Base-by-base conservation (phyloP, 2,329 filamentous ascomycete species). In the Xylariaceae sp. region DNA sequence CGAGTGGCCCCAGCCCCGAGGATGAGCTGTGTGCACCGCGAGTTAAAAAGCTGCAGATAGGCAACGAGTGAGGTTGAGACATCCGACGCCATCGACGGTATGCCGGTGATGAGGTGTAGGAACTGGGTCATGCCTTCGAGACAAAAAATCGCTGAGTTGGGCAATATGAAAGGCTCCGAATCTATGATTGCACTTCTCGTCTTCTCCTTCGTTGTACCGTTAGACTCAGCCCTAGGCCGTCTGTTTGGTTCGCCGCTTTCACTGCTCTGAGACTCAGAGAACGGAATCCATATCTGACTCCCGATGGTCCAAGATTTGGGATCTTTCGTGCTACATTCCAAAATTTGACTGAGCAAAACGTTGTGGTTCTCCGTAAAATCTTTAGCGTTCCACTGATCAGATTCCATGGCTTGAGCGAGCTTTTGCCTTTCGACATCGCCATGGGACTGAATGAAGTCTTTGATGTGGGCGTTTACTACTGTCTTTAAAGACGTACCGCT, bases 1-100 rank as follows among this genome's bases (percentile, higher is more conserved):
- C 84, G 80, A 5, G 89, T 96, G 3, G 94, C 94, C 4, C 94
- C 94, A 1, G 94, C 94, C 1, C 94, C 94, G 6, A 99, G 84
- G 60, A 99, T 96, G 54, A 99, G 81, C 68, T 99, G 94, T n/a
- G 88, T 95, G 54, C 92, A 92, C 18, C 94, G 87, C 2, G 91
- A 96, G 70, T 99, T 96, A 78, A 97, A 99, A 3, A 95, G 79
- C 61, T 94, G 89, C 13, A 97, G 79, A 66, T 95, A 95, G 19
- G 94, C 86, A 40, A 96, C 77, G 10, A 99, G 80, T 0, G 85
- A 86, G 2, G 81, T 76, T 0, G 89, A 88, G 49, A 96, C 86
- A 54, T 96, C 91, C 2, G 85, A 78, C 1, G 90, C 88, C 83
- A 96, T 92, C 56, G 87, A 92, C 1, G 94, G 92, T 53, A 97